phyloP scores from a whole-genome alignment of 2,329 filamentous ascomycete species.

The Atkinsonella hypoxylon region DNA sequence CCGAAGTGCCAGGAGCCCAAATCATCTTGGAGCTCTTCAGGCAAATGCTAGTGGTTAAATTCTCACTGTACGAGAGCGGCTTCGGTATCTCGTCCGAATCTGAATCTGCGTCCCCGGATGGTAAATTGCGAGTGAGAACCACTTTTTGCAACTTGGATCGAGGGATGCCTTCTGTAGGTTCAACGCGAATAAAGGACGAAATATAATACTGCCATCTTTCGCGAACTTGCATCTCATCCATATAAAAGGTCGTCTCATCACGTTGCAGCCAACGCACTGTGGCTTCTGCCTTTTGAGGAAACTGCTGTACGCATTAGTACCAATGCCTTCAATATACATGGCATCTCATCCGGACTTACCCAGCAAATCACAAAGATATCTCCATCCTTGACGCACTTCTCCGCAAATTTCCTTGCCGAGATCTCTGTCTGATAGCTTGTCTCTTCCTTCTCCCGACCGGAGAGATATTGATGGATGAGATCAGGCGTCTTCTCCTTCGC shows the following conservation, averaged over 20 bases:
- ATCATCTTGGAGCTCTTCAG: conserved; percentile 68
- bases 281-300: conserved; percentile 55
- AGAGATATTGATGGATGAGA: conserved; percentile 76
- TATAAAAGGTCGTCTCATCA: conserved; percentile 69
- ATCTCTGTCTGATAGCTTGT: conserved; percentile 87
- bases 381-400: conserved; percentile 84
- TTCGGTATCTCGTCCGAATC: conserved; percentile 52
- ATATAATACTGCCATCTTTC: conserved; percentile 93
- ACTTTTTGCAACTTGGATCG: conserved; percentile 53
- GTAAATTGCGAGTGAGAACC: conserved; percentile 60
- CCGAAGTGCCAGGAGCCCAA: conserved; percentile 58
- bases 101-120: conserved; percentile 47
- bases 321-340: background rate
- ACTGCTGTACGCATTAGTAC: conserved; percentile 35
- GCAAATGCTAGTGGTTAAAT: conserved; percentile 60
- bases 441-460: conserved; percentile 68
- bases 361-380: conserved; percentile 85
- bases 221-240: conserved; percentile 74
- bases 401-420: conserved; percentile 79
- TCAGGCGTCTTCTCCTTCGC: conserved; percentile 89
- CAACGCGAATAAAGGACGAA: conserved; percentile 77
- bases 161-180: conserved; percentile 72
- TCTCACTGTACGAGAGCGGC: conserved; percentile 51
- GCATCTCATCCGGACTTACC: conserved; percentile 46
- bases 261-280: conserved; percentile 60